phyloP scores from a whole-genome alignment of 345 rosid genomes.

The Syzygium jambos region DNA sequence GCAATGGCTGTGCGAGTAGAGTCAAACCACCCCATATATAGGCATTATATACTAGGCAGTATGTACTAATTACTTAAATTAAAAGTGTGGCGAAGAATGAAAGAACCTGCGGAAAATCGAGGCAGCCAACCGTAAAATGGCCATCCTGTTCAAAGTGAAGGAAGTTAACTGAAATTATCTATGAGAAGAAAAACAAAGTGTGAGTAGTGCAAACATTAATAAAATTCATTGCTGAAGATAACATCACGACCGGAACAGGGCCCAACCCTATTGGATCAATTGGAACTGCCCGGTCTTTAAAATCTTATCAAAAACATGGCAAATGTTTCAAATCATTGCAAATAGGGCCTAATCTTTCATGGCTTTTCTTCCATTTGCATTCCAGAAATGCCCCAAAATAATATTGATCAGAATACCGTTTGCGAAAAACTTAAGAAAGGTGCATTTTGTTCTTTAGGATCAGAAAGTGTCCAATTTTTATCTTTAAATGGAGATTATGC shows the following conservation, averaged over 20 bases:
- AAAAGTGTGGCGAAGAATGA: not conserved
- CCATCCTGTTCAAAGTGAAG: conserved; percentile 52
- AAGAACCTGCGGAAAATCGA: conserved; percentile 73
- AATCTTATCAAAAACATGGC: not conserved
- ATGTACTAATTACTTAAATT: not conserved
- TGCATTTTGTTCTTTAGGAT: not conserved
- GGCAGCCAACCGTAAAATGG: conserved; percentile 93
- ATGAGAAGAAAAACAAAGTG: not conserved
- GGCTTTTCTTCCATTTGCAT: not conserved
- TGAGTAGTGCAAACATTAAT: not conserved
- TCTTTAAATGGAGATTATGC: not conserved
- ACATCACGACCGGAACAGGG: not conserved
- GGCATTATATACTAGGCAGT: not conserved
- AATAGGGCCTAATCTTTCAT: not conserved
- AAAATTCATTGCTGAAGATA: not conserved
- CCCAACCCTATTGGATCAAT: not conserved
- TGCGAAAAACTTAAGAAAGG: not conserved
- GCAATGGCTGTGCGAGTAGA: not conserved
- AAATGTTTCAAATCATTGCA: not conserved
- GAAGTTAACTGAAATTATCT: conserved; percentile 1
- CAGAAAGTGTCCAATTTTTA: not conserved
- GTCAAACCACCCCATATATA: not conserved
- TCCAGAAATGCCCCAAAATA: not conserved
- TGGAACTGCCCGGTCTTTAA: not conserved
- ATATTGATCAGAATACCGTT: not conserved